A percentile compares a stretch with the other conserved stretches of the same genome.
These are phyloP conservation scores for Aspergillus sp. DNA, from an alignment of 2,329 filamentous ascomycete species.

Conservation along the genomic window DNA sequence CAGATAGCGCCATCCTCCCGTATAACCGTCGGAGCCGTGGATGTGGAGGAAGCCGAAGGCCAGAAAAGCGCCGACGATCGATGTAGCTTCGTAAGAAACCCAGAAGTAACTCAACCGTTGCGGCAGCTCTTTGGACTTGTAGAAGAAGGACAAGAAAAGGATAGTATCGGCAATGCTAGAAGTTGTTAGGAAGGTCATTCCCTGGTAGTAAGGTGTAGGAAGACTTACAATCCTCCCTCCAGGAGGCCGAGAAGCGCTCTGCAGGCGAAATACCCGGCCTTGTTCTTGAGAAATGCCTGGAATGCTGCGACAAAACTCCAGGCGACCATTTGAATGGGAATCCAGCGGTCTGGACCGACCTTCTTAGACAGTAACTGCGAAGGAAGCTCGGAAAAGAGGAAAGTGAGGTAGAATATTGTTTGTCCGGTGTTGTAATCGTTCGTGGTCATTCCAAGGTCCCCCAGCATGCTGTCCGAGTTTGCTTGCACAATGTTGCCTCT, in stretches of 20 bases:
- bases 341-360: slow-evolving; percentile 62
- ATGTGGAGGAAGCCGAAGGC: slow-evolving; percentile 49
- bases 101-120: slow-evolving; percentile 70
- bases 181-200: background rate
- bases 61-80: slow-evolving; percentile 51
- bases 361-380: slow-evolving; percentile 63
- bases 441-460: slow-evolving; percentile 51
- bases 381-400: slow-evolving; percentile 57
- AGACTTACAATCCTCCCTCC: slow-evolving; percentile 62
- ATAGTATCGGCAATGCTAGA: slow-evolving; percentile 46
- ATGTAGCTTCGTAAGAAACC: slow-evolving; percentile 59
- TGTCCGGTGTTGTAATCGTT: slow-evolving; percentile 50
- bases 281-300: slow-evolving; percentile 55
- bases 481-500: slow-evolving; percentile 64
- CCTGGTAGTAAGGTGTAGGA: slow-evolving; percentile 28
- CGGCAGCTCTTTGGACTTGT: slow-evolving; percentile 70
- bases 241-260: slow-evolving; percentile 53
- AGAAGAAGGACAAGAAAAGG: slow-evolving; percentile 72
- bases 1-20: slow-evolving; percentile 48
- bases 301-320: slow-evolving; percentile 58
- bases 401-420: slow-evolving; percentile 41
- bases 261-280: slow-evolving; percentile 44
- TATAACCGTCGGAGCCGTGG: slow-evolving; percentile 33
- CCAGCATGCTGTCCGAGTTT: slow-evolving; percentile 62
- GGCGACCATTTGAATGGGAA: slow-evolving; percentile 59